Percentiles rank a stretch among this genome's conserved stretches.
phyloP scores from a whole-genome alignment of 2,329 filamentous ascomycete genomes.

The Calonectria henricotiae region DNA sequence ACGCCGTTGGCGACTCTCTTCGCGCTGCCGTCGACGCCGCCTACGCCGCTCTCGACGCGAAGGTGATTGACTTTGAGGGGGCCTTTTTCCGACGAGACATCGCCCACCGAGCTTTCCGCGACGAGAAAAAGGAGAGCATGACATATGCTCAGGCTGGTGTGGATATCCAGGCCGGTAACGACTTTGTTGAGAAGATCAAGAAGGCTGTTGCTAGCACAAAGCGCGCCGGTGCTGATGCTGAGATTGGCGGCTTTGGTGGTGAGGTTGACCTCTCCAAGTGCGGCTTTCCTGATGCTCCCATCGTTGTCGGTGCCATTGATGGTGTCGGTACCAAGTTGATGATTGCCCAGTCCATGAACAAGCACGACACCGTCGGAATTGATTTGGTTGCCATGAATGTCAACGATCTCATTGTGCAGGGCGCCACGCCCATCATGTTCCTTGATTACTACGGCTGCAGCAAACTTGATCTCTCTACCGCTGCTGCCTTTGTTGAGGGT shows the following conservation, averaged over 20 bases:
- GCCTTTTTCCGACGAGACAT: constrained; percentile 97
- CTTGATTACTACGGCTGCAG: constrained; percentile 98
- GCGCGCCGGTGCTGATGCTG: constrained; percentile 89
- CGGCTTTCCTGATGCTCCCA: constrained; percentile 82
- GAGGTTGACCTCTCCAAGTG: constrained; percentile 74
- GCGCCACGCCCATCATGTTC: constrained; percentile 95
- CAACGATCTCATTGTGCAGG: constrained; percentile 97
- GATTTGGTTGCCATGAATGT: constrained; percentile 99
- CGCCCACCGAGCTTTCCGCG: constrained; percentile 81
- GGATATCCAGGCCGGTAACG: constrained; percentile 94
- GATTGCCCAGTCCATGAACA: constrained; percentile 82
- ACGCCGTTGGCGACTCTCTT: constrained; percentile 80
- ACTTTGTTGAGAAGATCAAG: constrained; percentile 94
- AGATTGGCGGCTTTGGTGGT: constrained; percentile 96
- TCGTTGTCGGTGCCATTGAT: constrained; percentile 94
- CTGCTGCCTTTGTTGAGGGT: constrained; percentile 90
- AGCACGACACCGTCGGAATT: constrained; percentile 95
- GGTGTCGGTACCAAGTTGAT: constrained; percentile 68
- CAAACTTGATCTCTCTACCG: constrained; percentile 83
- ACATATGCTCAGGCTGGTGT: constrained; percentile 96
- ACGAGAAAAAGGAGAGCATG: constrained; percentile 69
- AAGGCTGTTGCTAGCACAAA: constrained; percentile 88
- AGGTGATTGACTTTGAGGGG: constrained; percentile 82
- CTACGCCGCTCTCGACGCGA: constrained; percentile 84
- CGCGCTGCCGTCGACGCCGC: constrained; percentile 88